Percentiles rank a stretch among this genome's conserved stretches.
Conservation (phyloP, 164 flowering plant species). For the Pachysandra terminalis region DNA sequence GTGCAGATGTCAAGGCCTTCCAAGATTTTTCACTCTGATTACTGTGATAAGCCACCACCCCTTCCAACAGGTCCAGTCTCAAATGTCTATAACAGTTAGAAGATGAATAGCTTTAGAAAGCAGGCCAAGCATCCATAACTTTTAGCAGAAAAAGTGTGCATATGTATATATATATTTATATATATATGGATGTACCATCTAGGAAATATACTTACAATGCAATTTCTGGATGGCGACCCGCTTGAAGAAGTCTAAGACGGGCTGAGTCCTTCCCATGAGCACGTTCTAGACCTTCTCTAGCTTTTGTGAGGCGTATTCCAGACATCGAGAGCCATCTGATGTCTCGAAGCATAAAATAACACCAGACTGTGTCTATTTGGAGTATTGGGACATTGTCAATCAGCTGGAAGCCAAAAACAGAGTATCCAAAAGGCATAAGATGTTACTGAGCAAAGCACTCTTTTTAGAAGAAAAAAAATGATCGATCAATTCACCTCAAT, state of each 20-base stretch:
- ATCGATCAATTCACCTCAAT: constrained; percentile 51
- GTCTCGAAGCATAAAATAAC: constrained; percentile 91
- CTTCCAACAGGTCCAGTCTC: constrained; percentile 89
- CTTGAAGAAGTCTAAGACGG: constrained; percentile 66
- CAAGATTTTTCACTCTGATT: constrained; percentile 51
- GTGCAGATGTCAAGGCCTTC: constrained; percentile 58
- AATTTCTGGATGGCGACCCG: constrained; percentile 60
- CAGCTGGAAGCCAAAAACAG: constrained; percentile 38
- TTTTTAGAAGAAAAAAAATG: neutral
- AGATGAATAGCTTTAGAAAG: constrained; percentile 8
- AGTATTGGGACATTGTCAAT: constrained; percentile 86
- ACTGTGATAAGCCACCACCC: constrained; percentile 81
- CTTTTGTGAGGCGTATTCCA: constrained; percentile 71
- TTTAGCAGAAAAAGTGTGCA: neutral
- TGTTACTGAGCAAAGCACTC: neutral
- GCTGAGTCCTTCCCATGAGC: constrained; percentile 73
- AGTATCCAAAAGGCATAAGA: constrained; percentile 4
- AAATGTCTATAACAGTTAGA: constrained; percentile 42
- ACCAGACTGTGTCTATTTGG: constrained; percentile 96
- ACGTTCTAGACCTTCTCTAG: constrained; percentile 77
- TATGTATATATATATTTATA: no score
- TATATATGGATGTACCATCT: no score
- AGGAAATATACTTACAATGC: constrained; percentile 54
- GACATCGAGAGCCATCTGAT: constrained; percentile 82
- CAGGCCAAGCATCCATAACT: neutral